Evolutionary conservation across 805 yeast genomes (phyloP).

Genomic region (Candida anglica): DNA sequence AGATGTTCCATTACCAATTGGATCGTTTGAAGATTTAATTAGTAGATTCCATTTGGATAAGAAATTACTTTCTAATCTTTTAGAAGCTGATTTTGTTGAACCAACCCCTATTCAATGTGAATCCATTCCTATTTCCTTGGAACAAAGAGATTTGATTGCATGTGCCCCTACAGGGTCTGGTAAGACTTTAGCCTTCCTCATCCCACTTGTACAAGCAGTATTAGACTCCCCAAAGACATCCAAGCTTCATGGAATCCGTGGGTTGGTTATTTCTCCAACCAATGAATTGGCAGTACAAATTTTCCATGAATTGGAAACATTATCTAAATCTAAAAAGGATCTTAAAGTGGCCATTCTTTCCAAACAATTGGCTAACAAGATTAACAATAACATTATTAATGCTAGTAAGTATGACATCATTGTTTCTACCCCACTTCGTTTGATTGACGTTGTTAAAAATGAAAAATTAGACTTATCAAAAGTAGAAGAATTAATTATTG

Average conservation of each 20-base stretch:
- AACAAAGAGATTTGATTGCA: conserved; percentile 91
- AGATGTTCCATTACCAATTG: conserved; percentile 88
- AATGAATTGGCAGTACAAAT: conserved; percentile 91
- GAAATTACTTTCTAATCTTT: conserved; percentile 56
- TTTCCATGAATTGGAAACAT: conserved; percentile 57
- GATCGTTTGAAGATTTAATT: conserved; percentile 78
- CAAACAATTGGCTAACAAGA: conserved; percentile 65
- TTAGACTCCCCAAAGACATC: conserved; percentile 16
- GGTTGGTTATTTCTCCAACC: conserved; percentile 87
- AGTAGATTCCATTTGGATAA: conserved; percentile 63
- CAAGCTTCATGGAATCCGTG: conserved; percentile 56
- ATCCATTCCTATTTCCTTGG: conserved; percentile 83
- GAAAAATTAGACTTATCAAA: conserved; percentile 56
- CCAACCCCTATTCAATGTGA: conserved; percentile 96
- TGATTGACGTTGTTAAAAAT: conserved; percentile 70
- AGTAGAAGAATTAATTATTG: conserved; percentile 78
- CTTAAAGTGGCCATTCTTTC: conserved; percentile 63
- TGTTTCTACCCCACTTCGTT: conserved; percentile 83
- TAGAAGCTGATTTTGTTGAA: conserved; percentile 66
- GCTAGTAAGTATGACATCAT: conserved; percentile 71
- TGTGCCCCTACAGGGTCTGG: conserved; percentile 98
- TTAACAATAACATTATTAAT: conserved; percentile 56
- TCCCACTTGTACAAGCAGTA: conserved; percentile 68
- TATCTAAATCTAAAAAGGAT: conserved; percentile 42
- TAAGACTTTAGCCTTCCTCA: conserved; percentile 97